phyloP scores from a whole-genome alignment of 73 alveolate genomes.

The Stentor roeselii region DNA sequence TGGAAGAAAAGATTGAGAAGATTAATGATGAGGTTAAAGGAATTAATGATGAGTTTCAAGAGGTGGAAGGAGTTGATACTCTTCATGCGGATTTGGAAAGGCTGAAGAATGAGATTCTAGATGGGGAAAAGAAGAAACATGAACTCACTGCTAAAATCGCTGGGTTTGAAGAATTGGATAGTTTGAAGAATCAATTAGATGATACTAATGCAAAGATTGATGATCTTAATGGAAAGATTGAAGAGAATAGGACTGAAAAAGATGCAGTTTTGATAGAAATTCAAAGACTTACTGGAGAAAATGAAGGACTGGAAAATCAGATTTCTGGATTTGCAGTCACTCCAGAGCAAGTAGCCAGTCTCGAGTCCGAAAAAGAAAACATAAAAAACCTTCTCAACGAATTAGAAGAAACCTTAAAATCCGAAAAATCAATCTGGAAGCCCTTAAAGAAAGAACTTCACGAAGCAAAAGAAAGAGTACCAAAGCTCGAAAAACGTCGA shows the following conservation, averaged over 20 bases:
- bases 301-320: background rate
- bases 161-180: background rate
- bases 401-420: background rate
- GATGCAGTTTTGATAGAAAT: background rate
- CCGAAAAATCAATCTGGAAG: background rate
- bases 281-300: too few species aligned
- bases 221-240: background rate
- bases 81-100: background rate
- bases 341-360: background rate
- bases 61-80: background rate
- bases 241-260: background rate
- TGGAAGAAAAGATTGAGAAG: background rate
- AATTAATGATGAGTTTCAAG: background rate
- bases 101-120: background rate
- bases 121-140: too few species aligned
- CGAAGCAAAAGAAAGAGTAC: background rate
- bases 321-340: background rate
- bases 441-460: too few species aligned
- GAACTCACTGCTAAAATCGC: background rate
- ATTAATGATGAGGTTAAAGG: background rate
- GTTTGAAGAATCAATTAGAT: background rate
- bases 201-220: background rate
- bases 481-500: background rate
- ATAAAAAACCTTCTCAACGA: too few species aligned
- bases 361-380: background rate